Evolutionary conservation across 2,329 filamentous ascomycete genomes (phyloP), one percentile per base, ranked within the genome.

Genomic region (Aspergillus udagawae): DNA sequence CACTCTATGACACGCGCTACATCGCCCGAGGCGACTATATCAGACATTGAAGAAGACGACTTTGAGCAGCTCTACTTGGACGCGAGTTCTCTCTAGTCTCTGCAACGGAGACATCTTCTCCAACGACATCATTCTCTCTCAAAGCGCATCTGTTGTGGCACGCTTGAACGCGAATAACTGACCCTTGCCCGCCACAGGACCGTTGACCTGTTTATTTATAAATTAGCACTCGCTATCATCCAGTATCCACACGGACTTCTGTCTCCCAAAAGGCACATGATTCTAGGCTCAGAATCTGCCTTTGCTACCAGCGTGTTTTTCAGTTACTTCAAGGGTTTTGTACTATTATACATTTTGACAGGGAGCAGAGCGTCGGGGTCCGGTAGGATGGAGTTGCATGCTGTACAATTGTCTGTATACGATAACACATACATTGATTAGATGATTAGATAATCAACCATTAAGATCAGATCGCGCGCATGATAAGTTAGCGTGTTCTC

Each of bases 11-110:
- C 59, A 14, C 62, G 61, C n/a, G 53, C 52, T n/a, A 49, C 54
- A 25, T 74, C 73, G 5, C 67, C 73, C 0, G 69, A 74, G 29
- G 69, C 64, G 20, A 75, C 73, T 3, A 64, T 75, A 41, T 69
- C 72, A 6, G 72, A 75, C 10, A 56, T 69, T 8, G 71, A 70
- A 35, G 64, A 70, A 38, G 66, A 70, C 28, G 70, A 74, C 21
- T 66, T 74, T 61, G 62, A 66, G 25, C 61, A 62, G 14, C 65
- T 74, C 7, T 75, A 74, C 57, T 59, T 75, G 54, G 61, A 66
- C 52, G 64, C 63, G 53, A 65, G 58, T 58, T 59, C 62, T 10
- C 65, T 64, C 50, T 70, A 65, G 57, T 44, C 44, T 51, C 60
- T 32, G 32, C 56, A 55, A 60, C 25, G 41, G 42, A 27, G 38